Base-by-base conservation (phyloP, 371 early-diverging fungal species). In the Coemansia linderi region DNA sequence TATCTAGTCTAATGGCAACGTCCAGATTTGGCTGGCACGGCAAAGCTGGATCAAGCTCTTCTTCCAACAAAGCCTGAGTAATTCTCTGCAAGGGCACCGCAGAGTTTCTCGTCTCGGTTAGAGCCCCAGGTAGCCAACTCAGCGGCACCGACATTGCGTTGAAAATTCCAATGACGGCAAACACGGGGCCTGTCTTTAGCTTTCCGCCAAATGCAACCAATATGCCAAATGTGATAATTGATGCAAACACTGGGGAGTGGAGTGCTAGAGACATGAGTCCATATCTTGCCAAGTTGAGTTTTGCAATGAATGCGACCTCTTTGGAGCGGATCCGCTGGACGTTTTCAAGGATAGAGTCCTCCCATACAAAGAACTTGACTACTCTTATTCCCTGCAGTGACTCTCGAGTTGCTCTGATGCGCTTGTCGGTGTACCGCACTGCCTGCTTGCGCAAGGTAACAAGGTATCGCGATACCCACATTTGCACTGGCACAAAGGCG, bases 331-430 rank as follows among this genome's bases (percentile, higher is more conserved):
- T 86, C 37, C 82, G 80, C 63, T 80, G 54, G 24, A 75, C 65
- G 2, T 27, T 68, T 22, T 89, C 75, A 60, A 83, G 75, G 46
- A 92, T 87, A 0, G 86, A 76, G 0, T 58, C 68, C 66, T 90
- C 91, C 91, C 92, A 93, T 12, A 87, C 90, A 71, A 89, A 91
- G 10, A 90, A 75, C 78, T 95, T 95, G 65, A 95, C 89, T n/a
- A 93, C 93, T 61, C 90, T 90, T 66, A 97, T 96, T 19, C 95
- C 96, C 61, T 91, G 91, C 69, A 97, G 73, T 1, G 95, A 73
- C 80, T 97, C 96, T 73, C 95, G 90, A 87, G 93, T 94, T 69
- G 93, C 72, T 72, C 91, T 91, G 36, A 94, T 91, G 65, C 97
- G 87, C 36, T 82, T 77, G 76, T 96, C 96, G 72, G 95, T 95